A percentile compares a stretch with the other conserved stretches of the same genome.
phyloP scores from a whole-genome alignment of 768 basidiomycete species.

The Myochromella boudieri region DNA sequence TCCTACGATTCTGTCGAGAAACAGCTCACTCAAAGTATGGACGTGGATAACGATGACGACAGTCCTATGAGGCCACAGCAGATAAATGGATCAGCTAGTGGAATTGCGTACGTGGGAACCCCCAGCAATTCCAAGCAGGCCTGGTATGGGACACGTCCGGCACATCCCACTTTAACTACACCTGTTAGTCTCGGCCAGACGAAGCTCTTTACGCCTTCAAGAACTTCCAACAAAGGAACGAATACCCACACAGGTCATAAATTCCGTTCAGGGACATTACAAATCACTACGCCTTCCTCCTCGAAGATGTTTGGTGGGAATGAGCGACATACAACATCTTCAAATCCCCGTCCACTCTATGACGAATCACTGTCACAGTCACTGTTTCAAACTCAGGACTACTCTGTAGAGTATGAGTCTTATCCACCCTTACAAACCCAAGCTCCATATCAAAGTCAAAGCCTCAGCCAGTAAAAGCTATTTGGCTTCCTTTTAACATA shows the following conservation, averaged over 20 bases:
- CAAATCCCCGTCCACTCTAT: slow-evolving; percentile 12
- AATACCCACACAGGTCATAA: neutral
- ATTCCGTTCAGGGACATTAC: slow-evolving; percentile 29
- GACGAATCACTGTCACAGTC: slow-evolving; percentile 19
- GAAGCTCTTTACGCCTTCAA: neutral
- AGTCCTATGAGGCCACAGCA: neutral
- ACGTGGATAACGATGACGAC: slow-evolving; percentile 12
- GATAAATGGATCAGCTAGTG: too few species aligned
- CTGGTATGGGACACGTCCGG: slow-evolving; percentile 31
- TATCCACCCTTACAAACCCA: slow-evolving; percentile 49
- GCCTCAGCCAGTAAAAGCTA: slow-evolving; percentile 27
- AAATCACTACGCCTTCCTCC: slow-evolving; percentile 10
- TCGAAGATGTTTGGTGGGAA: neutral
- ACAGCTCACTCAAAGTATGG: slow-evolving; percentile 45
- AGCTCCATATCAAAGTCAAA: slow-evolving; percentile 54
- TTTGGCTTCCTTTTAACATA: neutral
- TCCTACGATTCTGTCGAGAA: slow-evolving; percentile 46
- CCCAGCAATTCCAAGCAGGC: slow-evolving; percentile 24
- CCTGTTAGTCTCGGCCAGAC: neutral
- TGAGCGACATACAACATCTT: neutral
- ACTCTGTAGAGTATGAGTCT: slow-evolving; percentile 24
- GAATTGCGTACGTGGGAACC: too few species aligned
- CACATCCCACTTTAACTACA: slow-evolving; percentile 6
- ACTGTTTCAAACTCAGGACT: slow-evolving; percentile 17
- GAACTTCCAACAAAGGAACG: neutral